Percentiles rank a stretch among this genome's conserved stretches.
Conservation (phyloP, 768 basidiomycete genomes). For the Crucibulum laeve region DNA sequence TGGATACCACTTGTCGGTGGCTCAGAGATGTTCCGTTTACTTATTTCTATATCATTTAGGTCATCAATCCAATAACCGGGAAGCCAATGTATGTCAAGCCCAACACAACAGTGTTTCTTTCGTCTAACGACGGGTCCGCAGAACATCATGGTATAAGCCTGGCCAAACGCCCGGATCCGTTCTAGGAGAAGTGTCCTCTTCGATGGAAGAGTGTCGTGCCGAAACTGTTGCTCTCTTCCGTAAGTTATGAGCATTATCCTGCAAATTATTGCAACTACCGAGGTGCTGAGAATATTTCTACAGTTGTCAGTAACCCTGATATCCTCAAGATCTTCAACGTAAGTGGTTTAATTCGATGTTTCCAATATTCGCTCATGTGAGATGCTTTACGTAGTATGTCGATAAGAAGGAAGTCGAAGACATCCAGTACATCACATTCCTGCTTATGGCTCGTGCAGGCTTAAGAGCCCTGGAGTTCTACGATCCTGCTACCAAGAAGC, state of each 20-base stretch:
- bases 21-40: background rate
- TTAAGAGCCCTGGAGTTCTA: conserved; percentile 78
- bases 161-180: conserved; percentile 83
- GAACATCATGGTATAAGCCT: conserved; percentile 82
- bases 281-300: conserved; percentile 4
- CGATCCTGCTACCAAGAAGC: conserved; percentile 75
- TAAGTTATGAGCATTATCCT: conserved; percentile 27
- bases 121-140: conserved; percentile 18
- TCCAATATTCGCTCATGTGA: background rate
- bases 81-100: conserved; percentile 64
- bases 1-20: conserved; percentile 9
- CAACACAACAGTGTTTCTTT: too few species aligned
- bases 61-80: conserved; percentile 79
- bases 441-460: conserved; percentile 84
- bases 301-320: conserved; percentile 70
- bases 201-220: conserved; percentile 91
- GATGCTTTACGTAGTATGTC: conserved; percentile 48
- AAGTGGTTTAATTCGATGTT: conserved; percentile 14
- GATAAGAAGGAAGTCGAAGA: conserved; percentile 68
- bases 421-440: conserved; percentile 76
- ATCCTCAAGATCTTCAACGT: conserved; percentile 83
- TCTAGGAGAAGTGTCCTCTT: conserved; percentile 83
- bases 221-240: conserved; percentile 83
- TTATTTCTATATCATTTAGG: conserved; percentile 30
- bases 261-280: conserved; percentile 2